These are phyloP conservation scores for Aspergillus pseudoglaucus DNA, from an alignment of 2,329 filamentous ascomycete genomes.

Conservation along the genomic window DNA sequence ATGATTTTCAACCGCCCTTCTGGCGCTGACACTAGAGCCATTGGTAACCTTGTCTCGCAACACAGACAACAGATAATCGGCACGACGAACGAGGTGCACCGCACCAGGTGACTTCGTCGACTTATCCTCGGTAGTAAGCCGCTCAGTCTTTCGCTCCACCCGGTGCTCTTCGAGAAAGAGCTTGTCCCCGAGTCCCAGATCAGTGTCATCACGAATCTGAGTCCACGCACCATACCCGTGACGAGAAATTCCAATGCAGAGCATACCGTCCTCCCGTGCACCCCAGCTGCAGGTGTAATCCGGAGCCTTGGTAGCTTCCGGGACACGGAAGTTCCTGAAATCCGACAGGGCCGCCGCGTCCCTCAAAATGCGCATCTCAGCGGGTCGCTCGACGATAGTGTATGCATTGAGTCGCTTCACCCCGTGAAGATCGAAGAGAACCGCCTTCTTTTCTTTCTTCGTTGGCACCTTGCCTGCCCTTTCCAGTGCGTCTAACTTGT, in stretches of 20 bases:
- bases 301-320: constrained; percentile 85
- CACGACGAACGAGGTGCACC: constrained; percentile 88
- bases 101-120: constrained; percentile 80
- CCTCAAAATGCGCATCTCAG: constrained; percentile 78
- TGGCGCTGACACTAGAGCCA: constrained; percentile 54
- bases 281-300: constrained; percentile 92
- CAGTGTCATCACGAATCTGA: constrained; percentile 83
- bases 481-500: constrained; percentile 58
- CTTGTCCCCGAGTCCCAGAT: constrained; percentile 80
- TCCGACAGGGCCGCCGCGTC: constrained; percentile 61
- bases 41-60: constrained; percentile 81
- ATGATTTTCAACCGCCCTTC: constrained; percentile 80
- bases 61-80: constrained; percentile 93
- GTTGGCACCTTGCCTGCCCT: constrained; percentile 72
- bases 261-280: constrained; percentile 90
- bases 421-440: constrained; percentile 88
- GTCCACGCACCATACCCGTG: constrained; percentile 96
- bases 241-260: constrained; percentile 83
- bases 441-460: constrained; percentile 96
- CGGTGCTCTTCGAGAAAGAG: constrained; percentile 96
- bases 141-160: constrained; percentile 95
- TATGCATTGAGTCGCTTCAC: constrained; percentile 95
- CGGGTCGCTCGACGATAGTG: constrained; percentile 84
- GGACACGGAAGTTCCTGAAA: constrained; percentile 73
- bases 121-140: constrained; percentile 55